Conservation (phyloP, 208 protist genomes). For the Acanthamoeba healyi region DNA sequence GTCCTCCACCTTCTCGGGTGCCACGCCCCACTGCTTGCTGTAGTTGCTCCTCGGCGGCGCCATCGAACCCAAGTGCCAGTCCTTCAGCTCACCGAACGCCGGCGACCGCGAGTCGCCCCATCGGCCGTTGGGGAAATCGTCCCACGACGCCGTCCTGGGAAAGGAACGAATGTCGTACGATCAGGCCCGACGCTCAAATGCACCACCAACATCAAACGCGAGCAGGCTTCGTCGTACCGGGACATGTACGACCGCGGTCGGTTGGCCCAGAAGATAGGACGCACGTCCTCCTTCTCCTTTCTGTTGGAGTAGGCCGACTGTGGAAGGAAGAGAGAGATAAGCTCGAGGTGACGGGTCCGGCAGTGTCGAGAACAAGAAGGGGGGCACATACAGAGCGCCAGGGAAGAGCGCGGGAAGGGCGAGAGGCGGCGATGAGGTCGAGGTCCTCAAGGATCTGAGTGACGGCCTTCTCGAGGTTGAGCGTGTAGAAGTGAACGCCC, state of each 20-base stretch:
- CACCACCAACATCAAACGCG: too few relatives aligned
- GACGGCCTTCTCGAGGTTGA: conserved; percentile 94
- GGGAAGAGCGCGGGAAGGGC: conserved; percentile 55
- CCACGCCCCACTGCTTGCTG: conserved; percentile 74
- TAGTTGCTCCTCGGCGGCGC: neutral
- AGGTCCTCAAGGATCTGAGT: conserved; percentile 90
- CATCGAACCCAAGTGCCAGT: conserved; percentile 88
- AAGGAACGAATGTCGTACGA: neutral
- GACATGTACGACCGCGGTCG: conserved; percentile 93
- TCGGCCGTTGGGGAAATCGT: conserved; percentile 94
- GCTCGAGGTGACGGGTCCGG: neutral
- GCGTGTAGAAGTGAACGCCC: conserved; percentile 96
- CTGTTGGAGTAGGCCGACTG: conserved; percentile 12
- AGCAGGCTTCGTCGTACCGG: neutral
- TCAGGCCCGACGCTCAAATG: neutral
- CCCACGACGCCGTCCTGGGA: conserved; percentile 90
- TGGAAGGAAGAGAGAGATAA: conserved; percentile 45
- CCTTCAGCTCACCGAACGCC: conserved; percentile 90
- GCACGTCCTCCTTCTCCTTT: conserved; percentile 80
- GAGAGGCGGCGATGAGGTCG: conserved; percentile 50
- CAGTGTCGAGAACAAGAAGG: conserved; percentile 44
- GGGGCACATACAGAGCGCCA: conserved; percentile 49
- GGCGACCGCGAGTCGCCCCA: conserved; percentile 90
- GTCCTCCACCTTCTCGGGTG: conserved; percentile 63
- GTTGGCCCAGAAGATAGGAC: conserved; percentile 94